These are phyloP conservation scores for Mrakia gelida DNA, from an alignment of 768 basidiomycete species.

Conservation along the genomic window DNA sequence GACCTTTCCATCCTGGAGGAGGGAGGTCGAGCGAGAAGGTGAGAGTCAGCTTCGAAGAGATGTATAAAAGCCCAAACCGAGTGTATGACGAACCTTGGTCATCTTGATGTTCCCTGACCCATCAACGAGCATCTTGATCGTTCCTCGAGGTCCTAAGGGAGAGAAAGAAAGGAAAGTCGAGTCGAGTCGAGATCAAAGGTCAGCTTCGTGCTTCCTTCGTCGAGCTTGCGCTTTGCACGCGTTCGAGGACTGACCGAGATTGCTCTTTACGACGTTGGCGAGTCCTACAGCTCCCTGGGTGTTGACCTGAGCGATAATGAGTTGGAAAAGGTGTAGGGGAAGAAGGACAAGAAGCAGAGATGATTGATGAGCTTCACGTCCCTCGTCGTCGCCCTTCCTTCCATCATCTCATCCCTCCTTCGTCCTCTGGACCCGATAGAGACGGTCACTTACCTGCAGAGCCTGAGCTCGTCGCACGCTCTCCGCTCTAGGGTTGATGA, in stretches of 20 bases:
- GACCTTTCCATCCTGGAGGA: slow-evolving; percentile 78
- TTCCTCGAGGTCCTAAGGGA: slow-evolving; percentile 79
- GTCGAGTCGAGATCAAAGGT: background rate
- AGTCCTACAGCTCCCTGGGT: slow-evolving; percentile 94
- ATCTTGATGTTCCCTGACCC: slow-evolving; percentile 98
- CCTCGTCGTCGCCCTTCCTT: background rate
- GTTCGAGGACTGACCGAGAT: slow-evolving; percentile 62
- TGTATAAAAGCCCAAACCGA: background rate
- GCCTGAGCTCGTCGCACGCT: slow-evolving; percentile 84
- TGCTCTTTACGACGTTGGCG: slow-evolving; percentile 92
- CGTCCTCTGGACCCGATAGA: background rate
- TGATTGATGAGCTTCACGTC: slow-evolving; percentile 16
- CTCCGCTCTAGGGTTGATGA: slow-evolving; percentile 95
- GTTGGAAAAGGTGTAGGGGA: slow-evolving; percentile 32
- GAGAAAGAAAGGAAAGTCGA: background rate
- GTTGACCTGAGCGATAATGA: slow-evolving; percentile 59
- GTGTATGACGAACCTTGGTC: slow-evolving; percentile 62
- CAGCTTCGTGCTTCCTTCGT: background rate
- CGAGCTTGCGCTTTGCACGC: background rate
- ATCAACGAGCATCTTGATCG: slow-evolving; percentile 98
- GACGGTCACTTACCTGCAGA: slow-evolving; percentile 63
- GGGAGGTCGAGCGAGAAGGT: background rate
- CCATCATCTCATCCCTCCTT: background rate
- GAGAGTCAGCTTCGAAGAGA: background rate
- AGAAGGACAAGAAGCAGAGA: slow-evolving; percentile 4